Base-by-base conservation (phyloP, 345 rosid species). In the Citrus glauca region DNA sequence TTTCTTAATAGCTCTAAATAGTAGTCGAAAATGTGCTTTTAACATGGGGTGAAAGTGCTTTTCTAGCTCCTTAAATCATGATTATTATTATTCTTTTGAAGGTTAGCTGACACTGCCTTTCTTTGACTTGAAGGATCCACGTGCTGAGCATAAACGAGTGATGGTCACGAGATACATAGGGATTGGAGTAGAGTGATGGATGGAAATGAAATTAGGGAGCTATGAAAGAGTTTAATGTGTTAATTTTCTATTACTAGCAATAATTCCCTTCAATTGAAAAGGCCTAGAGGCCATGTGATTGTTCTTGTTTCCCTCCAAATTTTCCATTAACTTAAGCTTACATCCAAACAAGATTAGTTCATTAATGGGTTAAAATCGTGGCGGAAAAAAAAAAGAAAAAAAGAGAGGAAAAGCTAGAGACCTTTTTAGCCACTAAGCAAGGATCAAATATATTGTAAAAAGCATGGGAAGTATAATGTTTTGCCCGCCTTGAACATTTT, bases 51-150 rank as follows among this genome's bases (percentile, higher is more conserved):
- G 76, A 74, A 78, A 82, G 75, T 78, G 81, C 48, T 28, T n/a
- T 48, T 48, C 33, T 25, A 7, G 61, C 64, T 28, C 62, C n/a
- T 37, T 53, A 24, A 65, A 73, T 70, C 79, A 70, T 62, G 61
- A 69, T 78, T 66, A 50, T 77, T 73, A 69, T 78, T 66, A 50
- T 77, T 73, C 60, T 62, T 37, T 81, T 57, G 53, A 57, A 53
- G 79, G 76, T 53, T 40, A 63, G 67, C 42, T 71, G 13, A 64
- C 32, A 64, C 68, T 28, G 45, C 38, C 61, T 73, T 69, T 66
- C 50, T 77, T 66, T 64, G 66, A 76, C 66, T 42, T 42, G 73
- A 76, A 75, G 62, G 76, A 33, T 73, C 75, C 86, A 81, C 79
- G 72, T 79, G 83, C 75, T 70, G 33, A 61, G 78, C 82, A 81